Evolutionary conservation across 1,139 yeast species (phyloP).

Genomic region (Saccharomycopsis crataegensis): DNA sequence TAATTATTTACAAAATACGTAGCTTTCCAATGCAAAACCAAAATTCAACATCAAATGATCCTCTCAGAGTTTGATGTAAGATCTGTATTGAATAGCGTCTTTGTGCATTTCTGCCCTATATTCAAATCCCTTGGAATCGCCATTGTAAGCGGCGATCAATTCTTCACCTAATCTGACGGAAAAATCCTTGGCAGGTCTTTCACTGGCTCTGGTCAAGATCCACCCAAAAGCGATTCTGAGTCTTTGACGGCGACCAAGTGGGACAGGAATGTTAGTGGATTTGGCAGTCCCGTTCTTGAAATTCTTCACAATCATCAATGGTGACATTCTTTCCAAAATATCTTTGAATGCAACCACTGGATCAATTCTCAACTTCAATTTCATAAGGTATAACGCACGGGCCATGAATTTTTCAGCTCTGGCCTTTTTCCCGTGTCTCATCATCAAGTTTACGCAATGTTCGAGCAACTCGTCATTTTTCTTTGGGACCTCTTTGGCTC

Average conservation of each 20-base stretch:
- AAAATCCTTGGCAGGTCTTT: conserved; percentile 72
- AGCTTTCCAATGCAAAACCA: background rate
- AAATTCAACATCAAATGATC: background rate
- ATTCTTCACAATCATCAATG: conserved; percentile 72
- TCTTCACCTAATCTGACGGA: conserved; percentile 90
- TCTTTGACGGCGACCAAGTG: conserved; percentile 77
- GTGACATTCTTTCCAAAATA: conserved; percentile 77
- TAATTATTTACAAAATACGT: background rate
- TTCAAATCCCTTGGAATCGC: conserved; percentile 78
- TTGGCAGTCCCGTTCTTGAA: conserved; percentile 84
- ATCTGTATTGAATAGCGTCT: conserved; percentile 76
- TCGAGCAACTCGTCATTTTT: conserved; percentile 64
- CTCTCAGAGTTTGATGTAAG: conserved; percentile 43
- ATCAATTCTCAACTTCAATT: conserved; percentile 52
- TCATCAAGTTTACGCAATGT: conserved; percentile 76
- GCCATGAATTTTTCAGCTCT: conserved; percentile 68
- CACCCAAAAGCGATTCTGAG: conserved; percentile 80
- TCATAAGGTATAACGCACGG: conserved; percentile 74
- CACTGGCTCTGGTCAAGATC: conserved; percentile 79
- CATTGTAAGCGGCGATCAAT: conserved; percentile 66
- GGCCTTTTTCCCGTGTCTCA: conserved; percentile 89
- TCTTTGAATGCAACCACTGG: conserved; percentile 72
- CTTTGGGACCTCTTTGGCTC: conserved; percentile 51
- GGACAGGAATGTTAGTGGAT: conserved; percentile 72
- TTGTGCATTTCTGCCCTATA: conserved; percentile 80